Evolutionary conservation across 2,329 filamentous ascomycete genomes (phyloP), one percentile per base, ranked within the genome.

Genomic region (Colletotrichum chrysophilum): DNA sequence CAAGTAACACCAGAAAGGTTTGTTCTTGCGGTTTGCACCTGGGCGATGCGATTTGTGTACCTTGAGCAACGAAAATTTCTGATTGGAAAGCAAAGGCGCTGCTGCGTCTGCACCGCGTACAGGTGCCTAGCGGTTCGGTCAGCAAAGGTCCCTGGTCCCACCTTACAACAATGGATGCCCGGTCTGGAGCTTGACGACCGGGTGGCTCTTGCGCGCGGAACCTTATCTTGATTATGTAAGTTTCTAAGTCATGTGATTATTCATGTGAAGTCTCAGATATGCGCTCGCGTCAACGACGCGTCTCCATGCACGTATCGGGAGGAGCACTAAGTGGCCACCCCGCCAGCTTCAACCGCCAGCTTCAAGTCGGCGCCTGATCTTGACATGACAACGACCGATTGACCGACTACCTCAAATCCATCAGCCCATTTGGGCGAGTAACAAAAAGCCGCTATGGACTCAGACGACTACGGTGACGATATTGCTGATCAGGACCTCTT

Each of bases 401-500:
- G 52, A 30, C 13, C 32, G 38, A 30, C 9, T 9, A 32, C 9
- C 13, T 26, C 13, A 16, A 14, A 67, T 52, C 28, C 12, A 10
- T 65, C 43, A 74, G 10, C n/a, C 7, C 32, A 18, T 2, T 1
- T 36, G 55, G 32, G 26, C 58, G n/a, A 61, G 30, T 8, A 26
- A 4, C 3, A 24, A 24, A 5, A 8, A 30, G 36, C 68, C 67
- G 79, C 61, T 61, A 90, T 91, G 89, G 88, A 91, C 75, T 88
- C 85, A 75, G 91, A 94, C 78, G 91, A 93, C 61, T 94, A 91
- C 80, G 91, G 91, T 74, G 91, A 92, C 76, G 89, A 90, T 77
- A 88, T 94, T 68, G 89, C 90, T 68, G 93, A 94, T 76, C 93
- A 93, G 79, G 93, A 93, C 78, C 85, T 94, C 74, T 87, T 94